These are phyloP conservation scores for Hemerocallis citrina DNA, from an alignment of 106 monocot genomes.

Conservation along the genomic window DNA sequence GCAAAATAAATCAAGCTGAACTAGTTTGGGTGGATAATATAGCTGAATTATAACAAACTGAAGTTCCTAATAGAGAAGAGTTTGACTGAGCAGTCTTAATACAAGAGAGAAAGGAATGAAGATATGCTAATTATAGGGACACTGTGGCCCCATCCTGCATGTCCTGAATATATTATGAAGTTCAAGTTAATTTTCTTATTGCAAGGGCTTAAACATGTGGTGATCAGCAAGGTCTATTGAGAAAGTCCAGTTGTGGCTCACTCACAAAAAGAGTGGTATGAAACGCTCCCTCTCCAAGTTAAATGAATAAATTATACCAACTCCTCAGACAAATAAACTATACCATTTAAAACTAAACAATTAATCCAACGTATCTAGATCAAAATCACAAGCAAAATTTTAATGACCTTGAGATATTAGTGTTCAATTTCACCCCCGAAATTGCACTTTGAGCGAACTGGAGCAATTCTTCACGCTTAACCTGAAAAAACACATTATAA, in stretches of 20 bases:
- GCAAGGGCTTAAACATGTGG: too few species aligned
- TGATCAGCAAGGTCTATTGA: background rate
- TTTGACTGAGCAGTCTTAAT: too few species aligned
- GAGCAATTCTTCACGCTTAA: constrained; percentile 85
- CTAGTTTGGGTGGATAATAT: too few species aligned
- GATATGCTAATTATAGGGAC: too few species aligned
- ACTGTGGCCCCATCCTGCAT: too few species aligned
- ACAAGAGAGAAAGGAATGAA: too few species aligned
- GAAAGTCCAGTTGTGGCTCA: background rate
- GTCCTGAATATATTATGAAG: too few species aligned
- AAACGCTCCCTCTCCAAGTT: background rate
- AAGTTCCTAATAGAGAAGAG: too few species aligned
- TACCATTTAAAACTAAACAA: background rate
- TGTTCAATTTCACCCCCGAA: constrained; percentile 79
- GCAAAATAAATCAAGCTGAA: too few species aligned
- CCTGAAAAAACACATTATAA: constrained; percentile 34
- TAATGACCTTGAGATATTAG: constrained; percentile 62
- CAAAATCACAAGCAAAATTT: background rate
- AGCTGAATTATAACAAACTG: too few species aligned
- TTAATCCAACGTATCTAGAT: background rate
- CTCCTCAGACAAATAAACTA: too few species aligned
- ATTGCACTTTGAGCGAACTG: constrained; percentile 93
- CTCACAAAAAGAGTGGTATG: background rate
- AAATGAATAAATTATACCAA: background rate
- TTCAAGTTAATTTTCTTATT: too few species aligned